Evolutionary conservation across 192 early-diverging fungal species (phyloP), one percentile per base, ranked within the genome.

Genomic region (Backusella luteola): DNA sequence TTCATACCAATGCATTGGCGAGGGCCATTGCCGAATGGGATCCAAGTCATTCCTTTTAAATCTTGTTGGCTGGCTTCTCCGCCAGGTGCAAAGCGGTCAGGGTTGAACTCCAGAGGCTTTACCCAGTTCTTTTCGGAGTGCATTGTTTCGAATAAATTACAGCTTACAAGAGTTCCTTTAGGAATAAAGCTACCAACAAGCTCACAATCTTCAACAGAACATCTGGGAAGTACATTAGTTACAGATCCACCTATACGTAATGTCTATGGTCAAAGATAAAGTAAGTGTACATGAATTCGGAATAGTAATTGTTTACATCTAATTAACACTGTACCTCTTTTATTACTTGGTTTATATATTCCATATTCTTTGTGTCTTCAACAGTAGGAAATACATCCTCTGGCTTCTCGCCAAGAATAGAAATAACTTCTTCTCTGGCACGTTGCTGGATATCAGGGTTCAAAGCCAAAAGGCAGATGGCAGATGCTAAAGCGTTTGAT

Each of bases 1-100:
- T 87, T 85, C 82, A 84, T 75, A 15, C 89, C 89, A 52, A 90
- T 84, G 81, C 90, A 91, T 71, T 88, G 79, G 53, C 86, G 85
- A 41, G 74, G 73, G 29, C 89, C 90, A 29, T 78, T 79, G 76
- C 89, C 81, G 52, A 91, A 91, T 7, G 90, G 85, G 8, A 87
- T 80, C 86, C 87, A 91, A 7, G 81, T 38, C 66, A 84, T 77
- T 11, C 79, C 77, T 49, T 49, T 49, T 1, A 49, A 49, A 1
- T 7, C 70, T 26, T 83, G 82, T 56, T 84, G 63, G 15, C 71
- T 83, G 14, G 36, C 35, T 52, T 79, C 77, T 26, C 77, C 77
- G 14, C 49, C 73, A 4, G 34, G 52, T 2, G 35, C 0, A 67
- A 73, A 78, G 17, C 77, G 52, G 0, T 78, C 77, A 4, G 77